These are phyloP conservation scores for Nemania diffusa DNA, from an alignment of 2,329 filamentous ascomycete genomes.

Conservation along the genomic window DNA sequence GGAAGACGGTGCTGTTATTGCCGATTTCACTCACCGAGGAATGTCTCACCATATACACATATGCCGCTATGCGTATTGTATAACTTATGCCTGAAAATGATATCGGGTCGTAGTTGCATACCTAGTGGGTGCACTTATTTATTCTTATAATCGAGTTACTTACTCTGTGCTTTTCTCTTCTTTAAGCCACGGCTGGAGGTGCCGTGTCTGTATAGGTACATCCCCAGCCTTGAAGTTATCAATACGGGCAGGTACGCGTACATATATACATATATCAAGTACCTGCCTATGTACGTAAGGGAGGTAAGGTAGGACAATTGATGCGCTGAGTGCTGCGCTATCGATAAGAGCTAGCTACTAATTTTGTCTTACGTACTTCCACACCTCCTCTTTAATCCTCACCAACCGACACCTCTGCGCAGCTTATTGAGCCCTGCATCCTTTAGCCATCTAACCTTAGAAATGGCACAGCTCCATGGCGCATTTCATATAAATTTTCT, in stretches of 20 bases:
- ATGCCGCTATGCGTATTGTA: too few relatives aligned
- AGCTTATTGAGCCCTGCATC: background rate
- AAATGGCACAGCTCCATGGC: conserved; percentile 1
- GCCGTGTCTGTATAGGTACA: too few relatives aligned
- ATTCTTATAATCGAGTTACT: too few relatives aligned
- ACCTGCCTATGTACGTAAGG: too few relatives aligned
- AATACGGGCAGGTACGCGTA: too few relatives aligned
- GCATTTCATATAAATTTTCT: background rate
- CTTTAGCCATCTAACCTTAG: background rate
- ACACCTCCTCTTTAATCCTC: background rate
- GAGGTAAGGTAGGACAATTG: too few relatives aligned
- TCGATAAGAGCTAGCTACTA: conserved; percentile 24
- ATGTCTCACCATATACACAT: background rate
- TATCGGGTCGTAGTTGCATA: background rate
- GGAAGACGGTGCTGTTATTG: background rate
- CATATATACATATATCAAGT: too few relatives aligned
- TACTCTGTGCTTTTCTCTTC: too few relatives aligned
- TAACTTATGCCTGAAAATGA: too few relatives aligned
- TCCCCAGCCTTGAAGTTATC: too few relatives aligned
- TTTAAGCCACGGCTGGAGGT: too few relatives aligned
- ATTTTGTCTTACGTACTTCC: background rate
- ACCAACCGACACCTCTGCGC: background rate
- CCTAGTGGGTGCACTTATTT: too few relatives aligned
- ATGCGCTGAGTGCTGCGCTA: conserved; percentile 2
- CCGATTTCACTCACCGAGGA: background rate